phyloP scores from a whole-genome alignment of 2,329 filamentous ascomycete species.

The Microsporum ferrugineum region DNA sequence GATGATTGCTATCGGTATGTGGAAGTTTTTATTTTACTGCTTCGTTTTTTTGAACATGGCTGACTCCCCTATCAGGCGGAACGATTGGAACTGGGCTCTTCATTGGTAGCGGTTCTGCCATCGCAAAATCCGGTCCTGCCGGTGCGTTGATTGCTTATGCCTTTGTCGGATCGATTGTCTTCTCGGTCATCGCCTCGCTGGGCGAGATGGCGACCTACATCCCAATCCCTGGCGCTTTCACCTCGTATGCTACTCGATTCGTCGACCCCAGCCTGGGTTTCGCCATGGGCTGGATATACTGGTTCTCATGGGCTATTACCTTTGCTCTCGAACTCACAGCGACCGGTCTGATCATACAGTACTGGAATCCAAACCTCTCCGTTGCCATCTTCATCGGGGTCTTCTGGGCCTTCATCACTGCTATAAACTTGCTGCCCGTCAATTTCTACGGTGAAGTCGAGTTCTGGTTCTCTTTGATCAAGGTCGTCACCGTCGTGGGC shows the following conservation, averaged over 20 bases:
- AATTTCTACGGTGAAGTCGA: conserved; percentile 65
- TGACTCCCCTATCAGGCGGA: conserved; percentile 32
- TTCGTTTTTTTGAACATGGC: neutral
- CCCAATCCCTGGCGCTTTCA: conserved; percentile 65
- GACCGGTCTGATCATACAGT: conserved; percentile 63
- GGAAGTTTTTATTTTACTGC: no score
- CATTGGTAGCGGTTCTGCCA: conserved; percentile 53
- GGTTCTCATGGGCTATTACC: conserved; percentile 65
- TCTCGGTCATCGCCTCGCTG: conserved; percentile 57
- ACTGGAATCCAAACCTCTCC: conserved; percentile 53
- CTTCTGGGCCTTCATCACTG: conserved; percentile 60
- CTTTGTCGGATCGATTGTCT: conserved; percentile 61
- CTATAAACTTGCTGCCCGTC: conserved; percentile 59
- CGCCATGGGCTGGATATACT: conserved; percentile 73
- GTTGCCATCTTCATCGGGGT: conserved; percentile 62
- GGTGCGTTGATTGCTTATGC: conserved; percentile 57
- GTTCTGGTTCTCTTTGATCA: conserved; percentile 67
- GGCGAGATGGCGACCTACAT: conserved; percentile 66
- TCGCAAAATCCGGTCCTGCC: conserved; percentile 53
- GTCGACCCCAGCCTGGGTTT: conserved; percentile 63
- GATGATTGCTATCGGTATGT: conserved; percentile 79
- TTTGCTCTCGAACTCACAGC: conserved; percentile 63
- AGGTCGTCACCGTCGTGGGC: conserved; percentile 61
- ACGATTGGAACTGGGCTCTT: conserved; percentile 65
- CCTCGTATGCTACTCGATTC: conserved; percentile 63